Base-by-base conservation (phyloP, 73 alveolate genomes). In the Paramecium tetraurelia region DNA sequence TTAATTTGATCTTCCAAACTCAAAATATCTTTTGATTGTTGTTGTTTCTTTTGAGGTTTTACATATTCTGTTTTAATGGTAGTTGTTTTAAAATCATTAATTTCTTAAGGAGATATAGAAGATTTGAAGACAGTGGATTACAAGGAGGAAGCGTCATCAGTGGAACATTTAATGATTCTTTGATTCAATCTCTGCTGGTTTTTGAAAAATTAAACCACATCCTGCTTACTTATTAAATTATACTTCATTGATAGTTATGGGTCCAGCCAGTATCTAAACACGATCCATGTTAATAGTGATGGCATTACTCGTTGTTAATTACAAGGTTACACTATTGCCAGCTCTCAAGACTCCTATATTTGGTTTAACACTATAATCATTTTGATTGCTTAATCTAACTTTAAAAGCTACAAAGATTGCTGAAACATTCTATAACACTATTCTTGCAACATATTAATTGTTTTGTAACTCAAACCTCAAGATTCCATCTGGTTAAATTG, bases 301-400 rank as follows among this genome's bases (percentile, higher is more conserved):
- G 6, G 35, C 33, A 63, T 63, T 63, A 12, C 7, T 48, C 2
- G 48, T 63, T 63, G 84, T 31, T 33, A 27, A 27, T 12, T 14
- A 31, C 14, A 63, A 63, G 7, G 44, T 31, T 31, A 63, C 24
- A 72, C 18, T 12, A 43, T 72, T 35, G 0, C 86, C 63, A 33
- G 86, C 86, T 16, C 38, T 72, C 63, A 72, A 72, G 3, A 72
- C 59, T 12, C 63, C 86, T 29, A 35, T 72, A 20, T 36, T 36
- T 33, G 63, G 63, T 36, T 40, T 36, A 12, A 72, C 68, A 14
- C 18, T 35, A 72, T 72, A 72, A 36, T 14, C 86, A 35, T 8
- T 38, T 72, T 33, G 63, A 72, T 72, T 72, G 59, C 59, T 72
- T 72, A 72, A 10, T 72, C 86, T 72, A 38, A 72, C 31, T 40